These are phyloP conservation scores for Rhodotorula sp. DNA, from an alignment of 1,284 basidiomycete species.

Conservation along the genomic window DNA sequence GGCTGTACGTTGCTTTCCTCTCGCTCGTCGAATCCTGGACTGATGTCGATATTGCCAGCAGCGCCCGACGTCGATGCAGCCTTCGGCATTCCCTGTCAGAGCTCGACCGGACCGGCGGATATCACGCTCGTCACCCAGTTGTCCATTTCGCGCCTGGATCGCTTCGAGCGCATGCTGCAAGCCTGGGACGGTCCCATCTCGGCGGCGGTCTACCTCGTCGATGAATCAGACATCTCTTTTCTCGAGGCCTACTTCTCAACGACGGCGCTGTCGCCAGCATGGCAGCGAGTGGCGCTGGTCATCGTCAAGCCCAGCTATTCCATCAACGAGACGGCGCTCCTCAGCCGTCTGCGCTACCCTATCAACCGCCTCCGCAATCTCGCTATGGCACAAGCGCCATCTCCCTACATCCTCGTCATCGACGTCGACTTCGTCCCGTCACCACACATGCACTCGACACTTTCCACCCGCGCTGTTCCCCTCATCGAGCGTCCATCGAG, in stretches of 20 bases:
- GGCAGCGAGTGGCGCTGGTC: conserved; percentile 6
- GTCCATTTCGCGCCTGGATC: conserved; percentile 25
- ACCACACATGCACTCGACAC: conserved; percentile 21
- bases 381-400: conserved; percentile 6
- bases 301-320: conserved; percentile 30
- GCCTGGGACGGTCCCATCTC: conserved; percentile 29
- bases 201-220: conserved; percentile 32
- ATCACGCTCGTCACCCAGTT: conserved; percentile 36
- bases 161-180: conserved; percentile 27
- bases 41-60: not conserved
- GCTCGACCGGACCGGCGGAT: not conserved
- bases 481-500: conserved; percentile 1
- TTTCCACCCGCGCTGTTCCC: conserved; percentile 10
- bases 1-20: conserved; percentile 6
- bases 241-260: conserved; percentile 5
- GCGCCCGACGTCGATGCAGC: not conserved
- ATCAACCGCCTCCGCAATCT: conserved; percentile 37
- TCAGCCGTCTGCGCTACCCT: conserved; percentile 29
- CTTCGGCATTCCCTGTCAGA: not conserved
- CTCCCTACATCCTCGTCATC: conserved; percentile 18
- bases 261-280: not conserved
- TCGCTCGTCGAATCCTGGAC: not conserved
- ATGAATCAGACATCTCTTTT: conserved; percentile 7
- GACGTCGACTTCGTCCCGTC: conserved; percentile 38
- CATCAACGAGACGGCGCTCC: conserved; percentile 5